Evolutionary conservation across 805 yeast genomes (phyloP).

Genomic region (Hanseniaspora nectarophila): DNA sequence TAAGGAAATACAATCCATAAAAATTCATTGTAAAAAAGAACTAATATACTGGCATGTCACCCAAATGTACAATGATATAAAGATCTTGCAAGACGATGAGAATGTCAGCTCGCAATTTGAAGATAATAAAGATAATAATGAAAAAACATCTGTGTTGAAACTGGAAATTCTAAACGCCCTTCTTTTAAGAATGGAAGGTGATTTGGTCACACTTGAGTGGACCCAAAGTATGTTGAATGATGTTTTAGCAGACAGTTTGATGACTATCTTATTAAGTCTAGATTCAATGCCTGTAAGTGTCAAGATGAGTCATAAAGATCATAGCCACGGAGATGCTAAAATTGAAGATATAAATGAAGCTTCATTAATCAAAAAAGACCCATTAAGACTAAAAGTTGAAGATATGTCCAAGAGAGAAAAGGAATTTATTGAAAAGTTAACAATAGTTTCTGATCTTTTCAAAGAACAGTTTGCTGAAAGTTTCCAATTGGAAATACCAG

Average conservation of each 20-base stretch:
- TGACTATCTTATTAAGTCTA: constrained; percentile 80
- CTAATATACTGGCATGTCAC: constrained; percentile 78
- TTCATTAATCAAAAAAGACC: constrained; percentile 15
- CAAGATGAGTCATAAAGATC: constrained; percentile 59
- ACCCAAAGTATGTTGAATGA: constrained; percentile 79
- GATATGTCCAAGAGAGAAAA: constrained; percentile 16
- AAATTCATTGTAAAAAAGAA: constrained; percentile 68
- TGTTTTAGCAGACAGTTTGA: constrained; percentile 84
- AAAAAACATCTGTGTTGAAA: constrained; percentile 36
- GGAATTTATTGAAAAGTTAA: constrained; percentile 29
- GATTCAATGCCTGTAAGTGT: constrained; percentile 94
- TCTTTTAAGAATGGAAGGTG: constrained; percentile 37
- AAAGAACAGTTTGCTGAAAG: constrained; percentile 83
- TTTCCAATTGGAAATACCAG: constrained; percentile 29
- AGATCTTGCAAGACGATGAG: constrained; percentile 49
- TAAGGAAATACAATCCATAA: constrained; percentile 66
- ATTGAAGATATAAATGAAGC: background rate
- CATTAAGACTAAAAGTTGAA: background rate
- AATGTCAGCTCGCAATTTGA: constrained; percentile 19
- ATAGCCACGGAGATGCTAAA: constrained; percentile 25
- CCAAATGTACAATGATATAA: constrained; percentile 88
- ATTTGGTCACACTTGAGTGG: constrained; percentile 71
- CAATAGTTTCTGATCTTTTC: constrained; percentile 50
- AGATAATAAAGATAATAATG: constrained; percentile 22
- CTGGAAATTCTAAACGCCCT: constrained; percentile 56